A percentile compares a stretch with the other conserved stretches of the same genome.
Conservation (phyloP, 2,329 filamentous ascomycete genomes). For the Paramyrothecium roridum region DNA sequence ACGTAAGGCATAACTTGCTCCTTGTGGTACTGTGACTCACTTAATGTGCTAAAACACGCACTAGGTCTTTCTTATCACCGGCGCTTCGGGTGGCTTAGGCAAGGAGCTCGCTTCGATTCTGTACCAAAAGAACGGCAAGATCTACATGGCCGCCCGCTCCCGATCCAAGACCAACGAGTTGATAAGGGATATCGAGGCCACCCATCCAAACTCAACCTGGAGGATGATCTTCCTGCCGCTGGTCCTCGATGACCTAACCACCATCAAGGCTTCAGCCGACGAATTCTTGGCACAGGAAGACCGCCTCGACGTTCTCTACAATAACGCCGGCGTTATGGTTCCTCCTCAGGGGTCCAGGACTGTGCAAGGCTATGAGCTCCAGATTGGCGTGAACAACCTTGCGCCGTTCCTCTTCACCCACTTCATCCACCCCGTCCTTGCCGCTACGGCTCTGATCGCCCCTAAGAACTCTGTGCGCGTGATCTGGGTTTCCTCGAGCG, state of each 20-base stretch:
- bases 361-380: slow-evolving; percentile 35
- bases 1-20: no score
- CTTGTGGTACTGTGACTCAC: no score
- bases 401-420: slow-evolving; percentile 36
- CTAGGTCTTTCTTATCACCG: slow-evolving; percentile 37
- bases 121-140: slow-evolving; percentile 42
- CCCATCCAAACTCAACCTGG: no score
- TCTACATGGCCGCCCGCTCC: slow-evolving; percentile 45
- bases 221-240: no score
- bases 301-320: slow-evolving; percentile 33
- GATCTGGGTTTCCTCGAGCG: slow-evolving; percentile 26
- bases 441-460: slow-evolving; percentile 23
- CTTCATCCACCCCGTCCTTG: slow-evolving; percentile 29
- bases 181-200: background rate
- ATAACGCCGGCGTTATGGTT: slow-evolving; percentile 40
- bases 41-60: no score
- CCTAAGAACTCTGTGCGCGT: slow-evolving; percentile 24
- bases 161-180: background rate
- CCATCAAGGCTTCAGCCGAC: slow-evolving; percentile 20
- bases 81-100: slow-evolving; percentile 28
- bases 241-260: slow-evolving; percentile 29
- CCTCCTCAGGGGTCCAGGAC: slow-evolving; percentile 33
- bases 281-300: slow-evolving; percentile 15
- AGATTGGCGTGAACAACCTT: slow-evolving; percentile 38
- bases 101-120: slow-evolving; percentile 44